Evolutionary conservation across 2,329 filamentous ascomycete species (phyloP).

Genomic region (Sarocladiaceae sp.): DNA sequence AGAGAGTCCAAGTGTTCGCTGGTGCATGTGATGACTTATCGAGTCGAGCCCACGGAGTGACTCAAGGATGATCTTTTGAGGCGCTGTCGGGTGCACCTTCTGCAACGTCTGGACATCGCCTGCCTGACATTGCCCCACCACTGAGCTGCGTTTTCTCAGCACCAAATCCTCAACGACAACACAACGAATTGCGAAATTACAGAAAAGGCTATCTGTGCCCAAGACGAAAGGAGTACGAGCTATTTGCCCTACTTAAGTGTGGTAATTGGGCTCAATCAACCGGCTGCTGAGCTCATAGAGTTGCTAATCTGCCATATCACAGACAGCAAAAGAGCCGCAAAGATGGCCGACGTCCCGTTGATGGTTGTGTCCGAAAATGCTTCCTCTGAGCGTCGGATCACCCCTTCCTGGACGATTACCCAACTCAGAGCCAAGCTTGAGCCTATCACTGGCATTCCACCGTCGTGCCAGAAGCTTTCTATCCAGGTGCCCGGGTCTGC

Average conservation of each 20-base stretch:
- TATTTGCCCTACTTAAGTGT: no score
- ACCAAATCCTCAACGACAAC: background rate
- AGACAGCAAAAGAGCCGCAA: slow-evolving; percentile 12
- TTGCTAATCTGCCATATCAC: background rate
- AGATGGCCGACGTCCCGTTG: slow-evolving; percentile 71
- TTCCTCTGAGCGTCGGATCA: slow-evolving; percentile 84
- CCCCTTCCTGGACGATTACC: slow-evolving; percentile 83
- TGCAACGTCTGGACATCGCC: background rate
- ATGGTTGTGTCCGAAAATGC: slow-evolving; percentile 72
- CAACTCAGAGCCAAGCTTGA: slow-evolving; percentile 86
- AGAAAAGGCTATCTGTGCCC: no score
- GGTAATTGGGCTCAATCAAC: no score
- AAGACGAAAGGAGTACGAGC: background rate
- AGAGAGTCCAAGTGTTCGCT: no score
- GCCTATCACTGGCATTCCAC: slow-evolving; percentile 87
- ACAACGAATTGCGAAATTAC: no score
- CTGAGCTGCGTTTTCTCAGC: background rate
- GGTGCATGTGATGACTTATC: no score
- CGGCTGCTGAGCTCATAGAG: no score
- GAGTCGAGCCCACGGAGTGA: no score
- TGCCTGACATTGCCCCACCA: no score
- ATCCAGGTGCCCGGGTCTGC: slow-evolving; percentile 60
- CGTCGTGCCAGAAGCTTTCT: slow-evolving; percentile 69
- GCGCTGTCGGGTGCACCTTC: no score
- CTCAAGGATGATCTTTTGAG: no score